Conservation (phyloP, 2,329 filamentous ascomycete species). For the Aureobasidium sp. region DNA sequence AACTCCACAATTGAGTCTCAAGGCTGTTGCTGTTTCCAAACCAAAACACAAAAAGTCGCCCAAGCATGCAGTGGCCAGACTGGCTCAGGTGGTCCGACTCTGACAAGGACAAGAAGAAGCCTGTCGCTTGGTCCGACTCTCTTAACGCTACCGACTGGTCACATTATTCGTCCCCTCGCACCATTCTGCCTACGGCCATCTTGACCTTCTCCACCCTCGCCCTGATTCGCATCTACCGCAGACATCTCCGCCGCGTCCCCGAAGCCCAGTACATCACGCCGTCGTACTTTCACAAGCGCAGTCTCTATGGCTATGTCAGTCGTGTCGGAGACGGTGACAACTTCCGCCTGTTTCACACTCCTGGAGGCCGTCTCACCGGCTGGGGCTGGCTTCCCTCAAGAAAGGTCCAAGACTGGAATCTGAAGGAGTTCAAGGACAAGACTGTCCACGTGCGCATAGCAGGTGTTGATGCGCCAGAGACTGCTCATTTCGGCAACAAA, state of each 20-base stretch:
- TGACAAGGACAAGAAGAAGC: constrained; percentile 25
- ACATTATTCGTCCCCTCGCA: constrained; percentile 46
- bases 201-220: constrained; percentile 51
- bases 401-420: constrained; percentile 5
- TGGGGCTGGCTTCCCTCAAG: constrained; percentile 56
- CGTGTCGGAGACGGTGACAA: constrained; percentile 95
- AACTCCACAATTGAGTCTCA: not conserved
- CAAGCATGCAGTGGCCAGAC: constrained; percentile 19
- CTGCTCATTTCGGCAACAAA: constrained; percentile 83
- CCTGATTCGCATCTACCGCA: constrained; percentile 55
- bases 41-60: not conserved
- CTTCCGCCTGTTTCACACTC: constrained; percentile 90
- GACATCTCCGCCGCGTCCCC: constrained; percentile 76
- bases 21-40: not conserved
- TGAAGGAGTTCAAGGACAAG: constrained; percentile 19
- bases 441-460: constrained; percentile 85
- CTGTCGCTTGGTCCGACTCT: constrained; percentile 39
- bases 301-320: constrained; percentile 77
- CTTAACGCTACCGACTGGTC: constrained; percentile 45
- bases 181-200: constrained; percentile 34
- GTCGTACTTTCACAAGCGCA: constrained; percentile 63
- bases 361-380: constrained; percentile 75
- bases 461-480: constrained; percentile 87
- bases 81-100: constrained; percentile 15
- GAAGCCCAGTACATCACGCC: constrained; percentile 68